Conservation (phyloP, 2,329 filamentous ascomycete genomes). For the Chaetomiaceae sp. region DNA sequence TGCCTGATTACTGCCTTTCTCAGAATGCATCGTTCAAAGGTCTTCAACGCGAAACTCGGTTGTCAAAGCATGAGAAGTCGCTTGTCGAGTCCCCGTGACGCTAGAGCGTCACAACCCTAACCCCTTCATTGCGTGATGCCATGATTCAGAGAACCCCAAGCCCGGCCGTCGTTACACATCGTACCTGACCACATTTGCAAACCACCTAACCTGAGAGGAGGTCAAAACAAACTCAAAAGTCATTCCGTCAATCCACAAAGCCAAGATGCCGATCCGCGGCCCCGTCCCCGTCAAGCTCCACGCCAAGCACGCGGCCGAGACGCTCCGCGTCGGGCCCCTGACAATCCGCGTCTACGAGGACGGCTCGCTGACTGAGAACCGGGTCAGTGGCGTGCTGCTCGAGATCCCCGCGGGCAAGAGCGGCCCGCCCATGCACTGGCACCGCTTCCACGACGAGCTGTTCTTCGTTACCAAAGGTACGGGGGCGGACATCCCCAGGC, state of each 20-base stretch:
- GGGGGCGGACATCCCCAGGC: too few species aligned
- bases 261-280: conserved; percentile 30
- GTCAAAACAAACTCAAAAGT: not conserved
- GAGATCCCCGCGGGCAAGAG: conserved; percentile 28
- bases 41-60: too few species aligned
- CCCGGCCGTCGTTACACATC: too few species aligned
- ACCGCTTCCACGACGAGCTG: conserved; percentile 33
- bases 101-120: too few species aligned
- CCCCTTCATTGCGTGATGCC: too few species aligned
- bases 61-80: too few species aligned
- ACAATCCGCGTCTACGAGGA: conserved; percentile 33
- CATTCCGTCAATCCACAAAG: not conserved
- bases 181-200: too few species aligned
- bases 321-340: conserved; percentile 29
- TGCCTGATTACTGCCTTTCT: too few species aligned
- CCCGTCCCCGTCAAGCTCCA: conserved; percentile 27
- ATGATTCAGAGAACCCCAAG: too few species aligned
- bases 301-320: conserved; percentile 28
- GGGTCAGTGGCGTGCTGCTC: conserved; percentile 29
- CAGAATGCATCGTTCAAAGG: too few species aligned
- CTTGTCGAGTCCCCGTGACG: too few species aligned
- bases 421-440: conserved; percentile 35
- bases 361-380: conserved; percentile 30
- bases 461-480: conserved; percentile 32
- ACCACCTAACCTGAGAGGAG: too few species aligned